Base-by-base conservation (phyloP, 805 yeast genomes). In the Lachancea kluyveri region DNA sequence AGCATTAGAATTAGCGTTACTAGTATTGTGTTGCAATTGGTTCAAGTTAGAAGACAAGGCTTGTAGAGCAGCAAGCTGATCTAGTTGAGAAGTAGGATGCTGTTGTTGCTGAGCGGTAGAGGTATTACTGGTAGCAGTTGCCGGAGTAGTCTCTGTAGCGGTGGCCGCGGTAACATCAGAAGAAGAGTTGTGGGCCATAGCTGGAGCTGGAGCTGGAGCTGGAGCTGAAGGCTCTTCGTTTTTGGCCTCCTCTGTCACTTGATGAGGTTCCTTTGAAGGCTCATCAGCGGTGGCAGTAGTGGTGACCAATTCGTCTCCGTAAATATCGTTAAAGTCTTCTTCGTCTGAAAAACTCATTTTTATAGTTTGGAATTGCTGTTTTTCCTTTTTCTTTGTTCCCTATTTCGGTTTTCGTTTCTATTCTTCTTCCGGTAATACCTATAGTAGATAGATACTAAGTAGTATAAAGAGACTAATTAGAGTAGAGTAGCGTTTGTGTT, bases 301-400 rank as follows among this genome's bases (percentile, higher is more conserved):
- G 17, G 45, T 40, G 24, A 46, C 41, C 26, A 44, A 45, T 28
- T 47, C 66, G 35, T 59, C 59, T 33, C 62, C 62, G 62, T 88
- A 88, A 62, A 88, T 84, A 58, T 88, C 96, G 62, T 87, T 94
- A 60, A 88, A 88, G 58, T 87, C 96, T 62, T 88, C 96, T 64
- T 87, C 96, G 62, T 86, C 95, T 40, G 80, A 72, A 36, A 65
- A 60, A 39, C 80, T 72, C 82, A 77, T 77, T 34, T 35, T 60
- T 37, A n/a, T n/a, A n/a, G n/a, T n/a, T n/a, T n/a, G n/a, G 13
- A 36, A 39, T 17, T 38, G 37, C 26, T 35, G 41, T 21, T 30
- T 55, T 29, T 48, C 55, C 28, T 36, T 40, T 19, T 42, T 42
- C 24, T 46, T 35, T 26, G 40, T 41, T 9, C 36, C 33, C 13